Conservation (phyloP, 2,329 filamentous ascomycete genomes). For the Furcasterigmium sp. region DNA sequence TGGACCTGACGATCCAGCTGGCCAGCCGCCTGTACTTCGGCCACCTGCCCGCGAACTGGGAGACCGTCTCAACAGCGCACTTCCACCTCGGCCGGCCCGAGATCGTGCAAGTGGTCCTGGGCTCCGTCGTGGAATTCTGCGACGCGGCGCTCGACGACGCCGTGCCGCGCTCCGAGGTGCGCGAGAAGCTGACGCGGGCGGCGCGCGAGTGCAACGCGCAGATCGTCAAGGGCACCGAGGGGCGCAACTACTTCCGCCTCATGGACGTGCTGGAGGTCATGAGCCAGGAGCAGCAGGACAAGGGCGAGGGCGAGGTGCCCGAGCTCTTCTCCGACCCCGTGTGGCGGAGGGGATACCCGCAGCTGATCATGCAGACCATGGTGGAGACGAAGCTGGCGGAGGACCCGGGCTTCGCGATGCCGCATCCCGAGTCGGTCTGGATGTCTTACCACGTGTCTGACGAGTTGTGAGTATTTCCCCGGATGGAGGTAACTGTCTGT, state of each 20-base stretch:
- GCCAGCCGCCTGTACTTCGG: slow-evolving; percentile 99
- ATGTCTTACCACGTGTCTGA: neutral
- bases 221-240: neutral
- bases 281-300: neutral
- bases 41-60: slow-evolving; percentile 95
- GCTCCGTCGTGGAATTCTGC: slow-evolving; percentile 89
- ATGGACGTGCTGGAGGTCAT: neutral
- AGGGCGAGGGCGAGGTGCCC: neutral
- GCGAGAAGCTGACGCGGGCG: neutral
- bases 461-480: neutral
- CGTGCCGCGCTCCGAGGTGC: slow-evolving; percentile 16
- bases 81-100: slow-evolving; percentile 97
- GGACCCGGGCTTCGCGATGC: neutral
- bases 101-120: slow-evolving; percentile 86
- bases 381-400: neutral
- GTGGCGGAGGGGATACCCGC: neutral
- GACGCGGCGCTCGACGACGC: slow-evolving; percentile 71
- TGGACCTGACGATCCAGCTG: slow-evolving; percentile 97
- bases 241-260: neutral
- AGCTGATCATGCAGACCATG: neutral
- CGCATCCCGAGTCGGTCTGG: neutral
- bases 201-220: neutral
- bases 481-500: neutral
- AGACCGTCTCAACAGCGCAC: slow-evolving; percentile 88
- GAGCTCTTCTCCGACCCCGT: neutral